phyloP scores from a whole-genome alignment of 169 alveolate genomes.

The Cryptosporidium tyzzeri region DNA sequence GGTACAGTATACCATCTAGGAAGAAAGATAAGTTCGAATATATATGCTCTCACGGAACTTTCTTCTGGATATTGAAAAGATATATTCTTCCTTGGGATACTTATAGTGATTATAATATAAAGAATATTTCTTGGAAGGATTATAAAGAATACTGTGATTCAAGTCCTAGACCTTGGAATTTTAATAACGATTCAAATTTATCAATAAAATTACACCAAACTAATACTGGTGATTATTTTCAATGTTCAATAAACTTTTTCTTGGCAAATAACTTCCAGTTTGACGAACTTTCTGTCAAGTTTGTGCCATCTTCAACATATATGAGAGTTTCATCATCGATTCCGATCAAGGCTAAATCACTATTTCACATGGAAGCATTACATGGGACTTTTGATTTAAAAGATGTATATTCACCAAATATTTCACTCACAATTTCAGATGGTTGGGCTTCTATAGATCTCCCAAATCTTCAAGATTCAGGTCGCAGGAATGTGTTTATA shows the following conservation, averaged over 20 bases:
- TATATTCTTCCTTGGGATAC: slow-evolving; percentile 46
- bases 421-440: slow-evolving; percentile 39
- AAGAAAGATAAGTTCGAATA: slow-evolving; percentile 32
- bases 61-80: slow-evolving; percentile 33
- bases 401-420: slow-evolving; percentile 33
- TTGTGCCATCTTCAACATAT: slow-evolving; percentile 36
- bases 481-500: slow-evolving; percentile 1
- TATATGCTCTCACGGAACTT: slow-evolving; percentile 15
- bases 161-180: slow-evolving; percentile 54
- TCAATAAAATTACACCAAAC: slow-evolving; percentile 35
- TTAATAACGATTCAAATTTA: slow-evolving; percentile 20
- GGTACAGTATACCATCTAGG: slow-evolving; percentile 28
- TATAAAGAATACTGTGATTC: slow-evolving; percentile 43
- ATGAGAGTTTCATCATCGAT: slow-evolving; percentile 26
- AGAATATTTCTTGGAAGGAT: slow-evolving; percentile 16
- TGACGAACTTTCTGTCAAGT: slow-evolving; percentile 19
- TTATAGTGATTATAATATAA: background rate
- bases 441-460: slow-evolving; percentile 53
- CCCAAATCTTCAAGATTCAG: background rate
- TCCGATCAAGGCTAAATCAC: slow-evolving; percentile 16
- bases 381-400: slow-evolving; percentile 44
- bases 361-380: slow-evolving; percentile 40
- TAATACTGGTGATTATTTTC: slow-evolving; percentile 46
- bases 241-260: slow-evolving; percentile 48
- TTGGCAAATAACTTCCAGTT: slow-evolving; percentile 23